Evolutionary conservation across 306 rosid genomes (phyloP).

Genomic region (Castanospermum australe): DNA sequence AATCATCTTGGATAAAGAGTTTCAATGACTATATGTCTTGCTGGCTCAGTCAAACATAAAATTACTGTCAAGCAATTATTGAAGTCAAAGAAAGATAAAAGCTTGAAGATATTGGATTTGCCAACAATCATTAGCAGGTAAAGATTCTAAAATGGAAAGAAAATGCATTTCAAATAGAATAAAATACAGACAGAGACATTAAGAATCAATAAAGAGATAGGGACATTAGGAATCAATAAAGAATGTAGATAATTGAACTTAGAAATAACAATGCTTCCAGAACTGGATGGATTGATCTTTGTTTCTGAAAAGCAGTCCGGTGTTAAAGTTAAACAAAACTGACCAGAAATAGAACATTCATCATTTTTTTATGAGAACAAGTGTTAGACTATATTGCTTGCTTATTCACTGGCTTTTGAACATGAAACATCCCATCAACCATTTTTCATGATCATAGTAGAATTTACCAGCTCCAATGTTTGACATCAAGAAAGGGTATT

Average conservation of each 20-base stretch:
- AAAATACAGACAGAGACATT: not conserved
- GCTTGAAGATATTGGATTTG: not conserved
- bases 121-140: not conserved
- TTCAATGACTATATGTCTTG: not conserved
- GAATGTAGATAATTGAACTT: not conserved
- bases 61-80: not conserved
- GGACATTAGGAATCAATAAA: not conserved
- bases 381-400: not conserved
- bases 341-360: not conserved
- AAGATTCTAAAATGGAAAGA: slow-evolving; percentile 5
- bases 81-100: not conserved
- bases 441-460: not conserved
- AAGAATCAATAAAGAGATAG: not conserved
- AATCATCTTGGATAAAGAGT: slow-evolving; percentile 13
- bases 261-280: not conserved
- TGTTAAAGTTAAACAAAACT: not conserved
- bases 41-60: not conserved
- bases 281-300: not conserved
- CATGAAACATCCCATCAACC: not conserved
- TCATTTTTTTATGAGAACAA: not conserved
- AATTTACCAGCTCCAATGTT: not conserved
- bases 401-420: too few relatives aligned
- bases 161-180: not conserved
- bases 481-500: not conserved
- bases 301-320: not conserved